Percentiles rank a stretch among this genome's conserved stretches.
phyloP scores from a whole-genome alignment of 2,329 filamentous ascomycete species.

The Neopestalotiopsis rosae region DNA sequence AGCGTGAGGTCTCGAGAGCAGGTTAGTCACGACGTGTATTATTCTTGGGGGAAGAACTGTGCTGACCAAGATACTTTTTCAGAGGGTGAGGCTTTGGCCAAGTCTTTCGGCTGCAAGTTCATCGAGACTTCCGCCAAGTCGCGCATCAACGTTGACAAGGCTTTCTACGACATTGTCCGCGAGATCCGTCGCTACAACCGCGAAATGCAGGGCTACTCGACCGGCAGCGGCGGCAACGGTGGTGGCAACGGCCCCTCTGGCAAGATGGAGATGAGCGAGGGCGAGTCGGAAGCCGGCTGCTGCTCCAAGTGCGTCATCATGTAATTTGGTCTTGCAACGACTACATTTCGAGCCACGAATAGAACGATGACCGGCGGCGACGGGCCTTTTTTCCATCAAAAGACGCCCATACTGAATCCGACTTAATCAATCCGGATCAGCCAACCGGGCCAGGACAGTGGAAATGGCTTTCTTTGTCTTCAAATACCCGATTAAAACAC shows the following conservation, averaged over 20 bases:
- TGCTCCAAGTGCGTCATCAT: conserved; percentile 88
- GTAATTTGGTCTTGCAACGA: conserved; percentile 53
- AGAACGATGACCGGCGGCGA: conserved; percentile 11
- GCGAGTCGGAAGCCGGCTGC: conserved; percentile 74
- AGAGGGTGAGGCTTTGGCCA: conserved; percentile 91
- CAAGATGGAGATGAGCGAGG: conserved; percentile 82
- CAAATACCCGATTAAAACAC: conserved; percentile 16
- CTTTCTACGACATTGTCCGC: conserved; percentile 97
- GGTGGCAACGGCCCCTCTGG: conserved; percentile 65
- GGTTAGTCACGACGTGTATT: conserved; percentile 39
- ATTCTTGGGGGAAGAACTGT: conserved; percentile 4
- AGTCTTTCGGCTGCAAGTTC: conserved; percentile 94
- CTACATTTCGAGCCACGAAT: conserved; percentile 7
- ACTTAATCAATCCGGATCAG: neutral
- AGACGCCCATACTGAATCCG: neutral
- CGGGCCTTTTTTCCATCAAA: neutral
- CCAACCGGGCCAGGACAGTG: neutral
- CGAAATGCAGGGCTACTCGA: conserved; percentile 89
- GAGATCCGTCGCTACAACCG: conserved; percentile 99
- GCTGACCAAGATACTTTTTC: conserved; percentile 22
- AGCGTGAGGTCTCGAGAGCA: conserved; percentile 90
- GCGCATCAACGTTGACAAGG: conserved; percentile 96
- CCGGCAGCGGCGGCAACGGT: conserved; percentile 68
- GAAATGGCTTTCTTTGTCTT: conserved; percentile 1
- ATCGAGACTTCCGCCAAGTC: conserved; percentile 99